Evolutionary conservation across 495 filamentous ascomycete species (phyloP).

Genomic region (Talaromyces proteolyticus): DNA sequence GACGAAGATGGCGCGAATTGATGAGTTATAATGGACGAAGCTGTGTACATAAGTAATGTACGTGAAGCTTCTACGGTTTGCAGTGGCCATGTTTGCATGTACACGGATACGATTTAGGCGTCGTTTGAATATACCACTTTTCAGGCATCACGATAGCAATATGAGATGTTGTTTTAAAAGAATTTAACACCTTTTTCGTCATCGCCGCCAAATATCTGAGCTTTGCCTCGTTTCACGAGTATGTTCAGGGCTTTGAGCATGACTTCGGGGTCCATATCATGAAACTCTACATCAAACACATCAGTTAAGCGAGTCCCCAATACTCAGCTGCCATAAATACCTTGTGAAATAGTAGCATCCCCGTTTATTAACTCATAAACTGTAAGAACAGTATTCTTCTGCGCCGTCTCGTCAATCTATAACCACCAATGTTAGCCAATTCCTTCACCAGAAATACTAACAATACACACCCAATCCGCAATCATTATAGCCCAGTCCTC

Average conservation of each 20-base stretch:
- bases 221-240: slow-evolving; percentile 82
- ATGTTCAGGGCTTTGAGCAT: slow-evolving; percentile 71
- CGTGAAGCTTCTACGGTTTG: not conserved
- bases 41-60: not conserved
- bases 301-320: too few relatives aligned
- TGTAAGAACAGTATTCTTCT: slow-evolving; percentile 68
- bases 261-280: slow-evolving; percentile 78
- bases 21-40: not conserved
- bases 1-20: not conserved
- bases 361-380: slow-evolving; percentile 70
- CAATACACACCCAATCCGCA: slow-evolving; percentile 47
- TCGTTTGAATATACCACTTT: not conserved
- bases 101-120: not conserved
- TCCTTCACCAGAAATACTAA: slow-evolving; percentile 5
- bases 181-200: slow-evolving; percentile 93
- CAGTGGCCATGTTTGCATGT: not conserved
- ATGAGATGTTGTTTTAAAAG: slow-evolving; percentile 50
- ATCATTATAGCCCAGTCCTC: slow-evolving; percentile 71
- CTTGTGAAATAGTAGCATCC: slow-evolving; percentile 54
- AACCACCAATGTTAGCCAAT: not conserved
- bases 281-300: slow-evolving; percentile 58
- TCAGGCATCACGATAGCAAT: not conserved
- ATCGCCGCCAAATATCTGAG: slow-evolving; percentile 84
- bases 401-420: slow-evolving; percentile 67
- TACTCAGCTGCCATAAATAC: slow-evolving; percentile 34